These are phyloP conservation scores for Trametes polyzona DNA, from an alignment of 1,284 basidiomycete species.

Conservation along the genomic window DNA sequence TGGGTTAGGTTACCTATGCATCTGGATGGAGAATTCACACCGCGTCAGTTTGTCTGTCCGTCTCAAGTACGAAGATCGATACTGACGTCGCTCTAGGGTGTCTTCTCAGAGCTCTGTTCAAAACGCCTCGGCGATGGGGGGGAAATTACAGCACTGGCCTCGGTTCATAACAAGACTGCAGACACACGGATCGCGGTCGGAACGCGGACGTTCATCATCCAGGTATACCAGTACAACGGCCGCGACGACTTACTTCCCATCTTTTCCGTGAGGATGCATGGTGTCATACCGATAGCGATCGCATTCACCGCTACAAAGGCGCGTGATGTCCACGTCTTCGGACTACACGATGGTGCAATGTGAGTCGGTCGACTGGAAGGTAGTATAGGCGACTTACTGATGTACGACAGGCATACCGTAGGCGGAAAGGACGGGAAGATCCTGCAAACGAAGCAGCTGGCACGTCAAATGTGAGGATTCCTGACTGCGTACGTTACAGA, in stretches of 20 bases:
- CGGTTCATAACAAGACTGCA: no score
- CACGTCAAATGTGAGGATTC: constrained; percentile 1
- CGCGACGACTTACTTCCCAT: not conserved
- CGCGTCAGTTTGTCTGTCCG: not conserved
- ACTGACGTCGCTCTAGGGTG: not conserved
- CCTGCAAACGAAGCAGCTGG: not conserved
- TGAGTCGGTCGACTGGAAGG: not conserved
- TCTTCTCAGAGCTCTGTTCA: not conserved
- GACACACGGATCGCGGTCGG: not conserved
- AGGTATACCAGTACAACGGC: not conserved
- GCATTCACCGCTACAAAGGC: not conserved
- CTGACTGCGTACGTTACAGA: not conserved
- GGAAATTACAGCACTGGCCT: not conserved
- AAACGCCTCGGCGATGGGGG: not conserved
- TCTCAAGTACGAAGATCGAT: not conserved
- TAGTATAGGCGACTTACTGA: not conserved
- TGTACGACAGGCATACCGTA: not conserved
- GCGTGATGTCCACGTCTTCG: constrained; percentile 2
- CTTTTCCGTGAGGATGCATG: not conserved
- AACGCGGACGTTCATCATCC: constrained; percentile 1
- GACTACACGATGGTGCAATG: constrained; percentile 8
- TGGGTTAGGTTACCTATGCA: not conserved
- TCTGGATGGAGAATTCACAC: not conserved
- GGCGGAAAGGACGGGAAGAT: not conserved
- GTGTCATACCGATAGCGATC: not conserved